Percentiles rank a stretch among this genome's conserved stretches.
Evolutionary conservation across 495 filamentous ascomycete species (phyloP).

Genomic region (Daldinia caldariorum): DNA sequence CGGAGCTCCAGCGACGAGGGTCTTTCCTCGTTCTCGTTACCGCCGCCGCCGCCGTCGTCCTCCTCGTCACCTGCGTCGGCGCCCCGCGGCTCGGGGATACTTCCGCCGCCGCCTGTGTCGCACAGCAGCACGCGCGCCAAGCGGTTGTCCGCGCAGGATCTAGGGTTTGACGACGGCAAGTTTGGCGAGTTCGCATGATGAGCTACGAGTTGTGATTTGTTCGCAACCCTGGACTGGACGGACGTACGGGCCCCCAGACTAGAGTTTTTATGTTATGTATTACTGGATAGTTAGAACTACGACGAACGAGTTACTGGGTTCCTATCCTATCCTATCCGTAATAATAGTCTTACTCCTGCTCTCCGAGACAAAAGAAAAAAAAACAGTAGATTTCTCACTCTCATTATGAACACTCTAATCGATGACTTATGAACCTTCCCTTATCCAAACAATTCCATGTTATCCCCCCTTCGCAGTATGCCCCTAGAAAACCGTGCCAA

Average conservation of each 20-base stretch:
- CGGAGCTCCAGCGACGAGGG: slow-evolving; percentile 31
- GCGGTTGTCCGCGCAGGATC: slow-evolving; percentile 60
- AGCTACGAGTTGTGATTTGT: slow-evolving; percentile 17
- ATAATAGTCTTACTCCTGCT: slow-evolving; percentile 6
- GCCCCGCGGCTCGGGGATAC: slow-evolving; percentile 47
- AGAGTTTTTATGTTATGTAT: background rate
- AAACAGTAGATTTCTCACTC: slow-evolving; percentile 5
- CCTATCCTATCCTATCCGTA: background rate
- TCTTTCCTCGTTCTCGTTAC: slow-evolving; percentile 61
- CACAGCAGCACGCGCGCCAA: slow-evolving; percentile 59
- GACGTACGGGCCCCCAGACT: slow-evolving; percentile 2
- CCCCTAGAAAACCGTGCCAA: background rate
- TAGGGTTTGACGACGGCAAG: slow-evolving; percentile 73
- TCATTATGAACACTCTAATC: slow-evolving; percentile 16
- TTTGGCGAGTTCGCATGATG: slow-evolving; percentile 71
- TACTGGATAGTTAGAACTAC: slow-evolving; percentile 3
- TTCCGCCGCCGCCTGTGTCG: slow-evolving; percentile 73
- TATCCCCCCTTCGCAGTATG: background rate
- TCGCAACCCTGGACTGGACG: background rate
- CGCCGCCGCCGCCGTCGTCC: slow-evolving; percentile 60
- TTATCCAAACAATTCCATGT: slow-evolving; percentile 7
- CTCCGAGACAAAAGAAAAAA: background rate
- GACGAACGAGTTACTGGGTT: background rate
- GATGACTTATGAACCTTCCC: slow-evolving; percentile 7
- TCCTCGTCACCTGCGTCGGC: slow-evolving; percentile 34